A percentile compares a stretch with the other conserved stretches of the same genome.
Evolutionary conservation across 139 green algal genomes (phyloP).

Genomic region (Chlorella sp.): DNA sequence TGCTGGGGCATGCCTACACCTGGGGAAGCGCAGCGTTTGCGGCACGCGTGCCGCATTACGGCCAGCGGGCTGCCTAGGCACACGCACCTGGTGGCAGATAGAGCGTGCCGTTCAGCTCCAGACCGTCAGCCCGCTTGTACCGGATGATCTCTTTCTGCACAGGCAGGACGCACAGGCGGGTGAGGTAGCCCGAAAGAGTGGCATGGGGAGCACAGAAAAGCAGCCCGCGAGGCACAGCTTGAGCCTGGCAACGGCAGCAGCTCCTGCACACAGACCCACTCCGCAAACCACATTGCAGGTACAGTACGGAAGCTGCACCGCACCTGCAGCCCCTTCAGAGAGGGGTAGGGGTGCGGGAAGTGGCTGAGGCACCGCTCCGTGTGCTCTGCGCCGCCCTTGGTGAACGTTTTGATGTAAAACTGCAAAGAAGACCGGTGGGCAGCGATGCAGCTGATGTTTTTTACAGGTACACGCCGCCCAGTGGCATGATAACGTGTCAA

Average conservation of each 20-base stretch:
- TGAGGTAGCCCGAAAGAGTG: too few relatives aligned
- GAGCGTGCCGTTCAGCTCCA: slow-evolving; percentile 94
- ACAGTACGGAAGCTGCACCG: too few relatives aligned
- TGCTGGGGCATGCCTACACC: too few relatives aligned
- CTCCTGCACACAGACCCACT: too few relatives aligned
- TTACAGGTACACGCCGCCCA: background rate
- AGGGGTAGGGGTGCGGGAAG: slow-evolving; percentile 96
- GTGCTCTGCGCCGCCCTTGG: background rate
- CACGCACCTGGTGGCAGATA: slow-evolving; percentile 86
- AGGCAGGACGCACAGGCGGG: too few relatives aligned
- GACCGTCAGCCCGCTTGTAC: slow-evolving; percentile 93
- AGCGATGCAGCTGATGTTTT: background rate
- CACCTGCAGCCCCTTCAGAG: slow-evolving; percentile 74
- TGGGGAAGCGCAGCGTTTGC: too few relatives aligned
- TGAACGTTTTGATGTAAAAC: slow-evolving; percentile 57
- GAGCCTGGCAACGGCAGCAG: too few relatives aligned
- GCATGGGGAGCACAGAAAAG: too few relatives aligned
- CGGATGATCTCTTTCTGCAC: slow-evolving; percentile 71
- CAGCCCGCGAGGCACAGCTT: too few relatives aligned
- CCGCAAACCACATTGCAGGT: too few relatives aligned
- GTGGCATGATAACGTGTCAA: background rate
- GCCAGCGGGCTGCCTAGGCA: too few relatives aligned
- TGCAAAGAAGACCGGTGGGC: slow-evolving; percentile 46
- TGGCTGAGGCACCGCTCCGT: slow-evolving; percentile 77
- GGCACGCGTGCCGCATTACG: too few relatives aligned